Percentiles rank a stretch among this genome's conserved stretches.
Evolutionary conservation across 805 yeast genomes (phyloP).

Genomic region (Myxozyma monticola): DNA sequence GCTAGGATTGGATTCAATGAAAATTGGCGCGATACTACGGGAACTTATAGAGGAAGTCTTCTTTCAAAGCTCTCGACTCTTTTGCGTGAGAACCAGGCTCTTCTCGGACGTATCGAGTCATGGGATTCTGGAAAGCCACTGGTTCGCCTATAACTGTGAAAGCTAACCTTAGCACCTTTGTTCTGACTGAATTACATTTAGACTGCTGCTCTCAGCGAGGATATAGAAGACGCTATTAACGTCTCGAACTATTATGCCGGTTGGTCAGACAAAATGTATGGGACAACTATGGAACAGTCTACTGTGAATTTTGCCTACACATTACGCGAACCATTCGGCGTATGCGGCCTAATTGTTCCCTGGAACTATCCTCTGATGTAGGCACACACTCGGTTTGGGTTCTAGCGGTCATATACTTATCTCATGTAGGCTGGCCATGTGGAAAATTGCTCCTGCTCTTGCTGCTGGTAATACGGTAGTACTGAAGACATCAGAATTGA

Average conservation of each 20-base stretch:
- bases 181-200: background rate
- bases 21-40: conserved; percentile 12
- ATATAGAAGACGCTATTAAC: conserved; percentile 57
- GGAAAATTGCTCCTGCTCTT: conserved; percentile 82
- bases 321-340: conserved; percentile 65
- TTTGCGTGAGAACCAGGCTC: conserved; percentile 5
- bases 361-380: conserved; percentile 64
- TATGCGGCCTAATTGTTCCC: conserved; percentile 68
- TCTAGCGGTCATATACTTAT: background rate
- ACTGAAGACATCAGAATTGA: conserved; percentile 72
- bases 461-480: conserved; percentile 77
- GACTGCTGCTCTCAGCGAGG: conserved; percentile 37
- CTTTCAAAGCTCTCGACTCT: conserved; percentile 3
- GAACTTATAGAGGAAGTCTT: conserved; percentile 14
- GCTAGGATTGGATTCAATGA: conserved; percentile 12
- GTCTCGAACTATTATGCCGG: conserved; percentile 70
- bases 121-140: conserved; percentile 22
- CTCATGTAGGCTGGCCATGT: conserved; percentile 37
- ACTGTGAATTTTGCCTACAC: conserved; percentile 65
- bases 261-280: conserved; percentile 59
- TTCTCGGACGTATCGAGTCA: conserved; percentile 17
- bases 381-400: background rate
- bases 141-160: conserved; percentile 1
- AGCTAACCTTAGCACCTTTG: background rate
- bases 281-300: conserved; percentile 60